Base-by-base conservation (phyloP, 306 rosid genomes). In the Lathyrus oleraceus region DNA sequence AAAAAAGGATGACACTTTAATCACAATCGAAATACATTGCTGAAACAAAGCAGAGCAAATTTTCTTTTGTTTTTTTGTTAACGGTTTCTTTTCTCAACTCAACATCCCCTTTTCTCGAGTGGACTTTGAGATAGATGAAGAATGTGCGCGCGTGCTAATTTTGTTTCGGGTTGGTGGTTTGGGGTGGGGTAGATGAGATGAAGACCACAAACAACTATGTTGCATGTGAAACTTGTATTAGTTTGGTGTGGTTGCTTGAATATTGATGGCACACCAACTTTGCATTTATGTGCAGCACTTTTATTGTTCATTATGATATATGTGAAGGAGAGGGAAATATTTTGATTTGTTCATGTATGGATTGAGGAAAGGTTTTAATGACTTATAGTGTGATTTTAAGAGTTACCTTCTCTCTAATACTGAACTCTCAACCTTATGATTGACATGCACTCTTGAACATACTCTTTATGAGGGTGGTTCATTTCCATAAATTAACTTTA, bases 211-310 rank as follows among this genome's bases (percentile, higher is more conserved):
- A 48, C 48, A 9, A 32, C 61, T 39, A 69, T 77, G 59, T 58
- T 49, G 44, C 77, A 69, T 77, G 79, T 54, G 57, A 64, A 38
- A 57, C 19, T 38, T 15, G 39, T 6, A 17, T 44, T 43, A 14
- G 73, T 73, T 74, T 64, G 78, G 80, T 59, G 64, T 47, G 64
- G 80, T 69, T 59, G 72, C 72, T 69, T 69, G 77, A 56, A 65
- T 60, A 52, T 78, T 66, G 67, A 68, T 69, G 61, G 58, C 67
- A 40, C 67, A 25, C n/a, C 67, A 51, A 64, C 82, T 78, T 40
- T 56, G 69, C 74, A 65, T 48, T 68, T 74, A 75, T 70, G 74
- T 64, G 40, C 27, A 5, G n/a, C 62, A 63, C 39, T 63, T 49
- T 32, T 69, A 35, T 54, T 61, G 44, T 49, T 58, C 32, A 68